Base-by-base conservation (phyloP, 2,329 filamentous ascomycete species). In the Aspergillus sp. region DNA sequence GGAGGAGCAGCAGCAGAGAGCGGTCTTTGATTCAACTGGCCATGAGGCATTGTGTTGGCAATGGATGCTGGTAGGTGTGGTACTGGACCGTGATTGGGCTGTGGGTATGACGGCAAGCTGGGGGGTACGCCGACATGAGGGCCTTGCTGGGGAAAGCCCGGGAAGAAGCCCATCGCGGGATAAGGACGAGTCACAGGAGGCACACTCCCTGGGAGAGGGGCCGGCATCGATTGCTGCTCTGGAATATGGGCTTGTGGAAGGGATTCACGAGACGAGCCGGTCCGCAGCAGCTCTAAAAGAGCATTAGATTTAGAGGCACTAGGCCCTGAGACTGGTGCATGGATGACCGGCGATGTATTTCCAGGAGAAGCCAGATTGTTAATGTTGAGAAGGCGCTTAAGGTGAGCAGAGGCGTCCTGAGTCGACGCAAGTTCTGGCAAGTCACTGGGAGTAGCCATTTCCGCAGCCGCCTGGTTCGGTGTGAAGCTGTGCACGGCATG, bases 241-340 rank as follows among this genome's bases (percentile, higher is more conserved):
- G 55, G 49, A 36, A 55, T 57, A 41, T 66, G 69, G 19, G 32
- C 32, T 15, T 36, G 32, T 36, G 59, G 62, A 61, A 69, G 38
- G 63, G 71, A 49, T 66, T 76, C 63, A 63, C 71, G 67, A 4
- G 74, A 66, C 5, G 74, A 63, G 19, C 74, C 74, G 50, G 77
- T 76, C 63, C 80, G 78, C 45, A 89, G 76, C 64, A 89, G 78
- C 15, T 84, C 81, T 55, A 89, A 75, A 50, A 89, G 78, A 38
- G 81, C 81, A 67, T 81, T 83, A 0, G 81, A 80, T 61, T 81
- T 79, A 8, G 75, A 75, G 10, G 74, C 67, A 45, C 78, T 78
- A 15, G 73, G 62, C 19, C 67, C 62, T 41, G 68, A 50, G 45
- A 68, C 57, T 43, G 70, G 65, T 39, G 57, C 59, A 36, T 68